These are phyloP conservation scores for Boletus sp. DNA, from an alignment of 768 basidiomycete species.

Conservation along the genomic window DNA sequence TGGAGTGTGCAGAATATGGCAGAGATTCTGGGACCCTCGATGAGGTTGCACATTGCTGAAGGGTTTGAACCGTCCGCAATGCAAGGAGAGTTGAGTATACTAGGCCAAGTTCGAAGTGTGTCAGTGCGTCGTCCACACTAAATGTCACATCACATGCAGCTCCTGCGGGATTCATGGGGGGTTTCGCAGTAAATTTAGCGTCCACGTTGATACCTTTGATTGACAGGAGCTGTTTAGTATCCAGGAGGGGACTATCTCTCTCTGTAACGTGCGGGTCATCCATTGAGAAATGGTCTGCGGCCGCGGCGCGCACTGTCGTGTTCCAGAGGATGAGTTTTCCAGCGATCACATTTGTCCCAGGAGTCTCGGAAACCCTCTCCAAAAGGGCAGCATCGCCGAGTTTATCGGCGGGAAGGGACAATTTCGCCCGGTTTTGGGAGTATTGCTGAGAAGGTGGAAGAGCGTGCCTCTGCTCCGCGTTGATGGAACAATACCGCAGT, in stretches of 20 bases:
- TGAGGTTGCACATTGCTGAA: constrained; percentile 30
- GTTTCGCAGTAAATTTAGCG: constrained; percentile 20
- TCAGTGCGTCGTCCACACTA: constrained; percentile 51
- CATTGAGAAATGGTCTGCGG: constrained; percentile 64
- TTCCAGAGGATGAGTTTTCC: constrained; percentile 46
- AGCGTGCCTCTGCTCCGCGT: constrained; percentile 14
- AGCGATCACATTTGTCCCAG: constrained; percentile 40
- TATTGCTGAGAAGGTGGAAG: constrained; percentile 28
- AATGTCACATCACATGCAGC: constrained; percentile 43
- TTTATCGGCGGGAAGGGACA: constrained; percentile 54
- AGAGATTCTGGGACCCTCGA: constrained; percentile 18
- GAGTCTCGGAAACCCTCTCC: constrained; percentile 34
- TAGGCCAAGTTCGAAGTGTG: constrained; percentile 59
- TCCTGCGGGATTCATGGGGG: constrained; percentile 2
- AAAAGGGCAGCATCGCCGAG: constrained; percentile 44
- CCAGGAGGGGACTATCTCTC: constrained; percentile 46
- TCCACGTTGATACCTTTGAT: constrained; percentile 36
- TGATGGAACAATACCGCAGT: constrained; percentile 54
- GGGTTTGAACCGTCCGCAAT: constrained; percentile 44
- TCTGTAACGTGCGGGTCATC: constrained; percentile 63
- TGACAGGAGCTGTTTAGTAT: constrained; percentile 42
- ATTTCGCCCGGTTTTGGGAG: constrained; percentile 48
- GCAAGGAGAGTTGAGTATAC: constrained; percentile 71
- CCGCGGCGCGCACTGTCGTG: constrained; percentile 55
- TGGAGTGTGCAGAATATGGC: constrained; percentile 14